Base-by-base conservation (phyloP, 768 basidiomycete species). In the Serendipita sp. region DNA sequence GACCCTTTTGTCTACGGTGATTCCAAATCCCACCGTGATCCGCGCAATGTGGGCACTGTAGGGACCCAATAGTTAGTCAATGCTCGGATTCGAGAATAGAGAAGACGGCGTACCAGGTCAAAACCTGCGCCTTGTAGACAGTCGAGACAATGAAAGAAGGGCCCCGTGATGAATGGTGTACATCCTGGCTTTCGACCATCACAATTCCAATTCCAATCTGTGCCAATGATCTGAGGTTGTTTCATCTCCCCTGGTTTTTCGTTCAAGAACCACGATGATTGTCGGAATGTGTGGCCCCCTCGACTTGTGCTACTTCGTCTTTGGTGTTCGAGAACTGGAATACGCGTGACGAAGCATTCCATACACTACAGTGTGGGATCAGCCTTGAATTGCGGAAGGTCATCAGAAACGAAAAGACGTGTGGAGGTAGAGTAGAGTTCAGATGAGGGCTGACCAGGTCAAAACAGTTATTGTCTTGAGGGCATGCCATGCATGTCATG, bases 111-210 rank as follows among this genome's bases (percentile, higher is more conserved):
- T 11, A 58, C 53, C 20, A 58, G 9, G 31, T 58, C 53, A 31
- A 22, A 58, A 13, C 53, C 53, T 11, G 24, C 17, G 11, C 17
- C 45, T 11, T 34, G 4, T 5, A 20, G 5, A 34, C 53, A 58
- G 31, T 58, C 53, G n/a, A 58, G 24, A 33, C 53, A 58, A 20
- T 58, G 53, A 33, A 58, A 58, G 53, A 58, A 2, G 13, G 53
- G 53, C 11, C 26, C 53, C 11, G 24, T 58, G 26, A 58, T 58
- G 17, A 22, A 34, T 33, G 26, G 26, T n/a, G 53, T 34, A 34
- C 53, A 58, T 33, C 33, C 26, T 58, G 53, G 53, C 24, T n/a
- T n/a, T 1, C 31, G 22, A n/a, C 20, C 26, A 24, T 58, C 53
- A 20, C 53, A 58, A 4, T 9, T 4, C 53, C 53, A 58, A 11